Evolutionary conservation across 2,329 filamentous ascomycete species (phyloP).

Genomic region (Penicillium janthinellum): DNA sequence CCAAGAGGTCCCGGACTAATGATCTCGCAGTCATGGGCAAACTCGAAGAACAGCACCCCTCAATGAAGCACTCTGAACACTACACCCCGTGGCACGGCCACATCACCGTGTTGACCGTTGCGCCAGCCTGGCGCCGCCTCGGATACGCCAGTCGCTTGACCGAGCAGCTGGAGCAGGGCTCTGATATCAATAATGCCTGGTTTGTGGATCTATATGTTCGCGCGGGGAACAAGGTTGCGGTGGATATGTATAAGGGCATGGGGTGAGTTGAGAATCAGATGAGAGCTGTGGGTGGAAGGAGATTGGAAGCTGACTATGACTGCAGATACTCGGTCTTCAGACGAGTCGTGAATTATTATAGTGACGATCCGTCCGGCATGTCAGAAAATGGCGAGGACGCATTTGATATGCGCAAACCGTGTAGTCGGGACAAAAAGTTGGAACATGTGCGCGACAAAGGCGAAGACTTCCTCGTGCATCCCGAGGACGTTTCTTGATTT

Average conservation of each 20-base stretch:
- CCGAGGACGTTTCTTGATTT: slow-evolving; percentile 72
- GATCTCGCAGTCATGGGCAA: slow-evolving; percentile 82
- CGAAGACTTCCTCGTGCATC: slow-evolving; percentile 73
- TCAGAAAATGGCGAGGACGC: slow-evolving; percentile 72
- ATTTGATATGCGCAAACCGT: slow-evolving; percentile 93
- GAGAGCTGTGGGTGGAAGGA: neutral
- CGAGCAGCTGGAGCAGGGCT: slow-evolving; percentile 76
- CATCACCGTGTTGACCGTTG: slow-evolving; percentile 92
- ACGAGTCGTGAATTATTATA: slow-evolving; percentile 89
- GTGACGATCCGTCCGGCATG: slow-evolving; percentile 71
- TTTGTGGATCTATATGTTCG: slow-evolving; percentile 96
- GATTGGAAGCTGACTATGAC: slow-evolving; percentile 4
- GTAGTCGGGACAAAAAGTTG: slow-evolving; percentile 74
- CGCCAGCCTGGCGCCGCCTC: slow-evolving; percentile 79
- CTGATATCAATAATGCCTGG: slow-evolving; percentile 82
- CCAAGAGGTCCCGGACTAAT: slow-evolving; percentile 3
- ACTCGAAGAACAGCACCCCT: slow-evolving; percentile 80
- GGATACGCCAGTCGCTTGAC: slow-evolving; percentile 85
- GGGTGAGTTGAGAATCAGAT: slow-evolving; percentile 56
- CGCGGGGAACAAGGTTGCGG: slow-evolving; percentile 82
- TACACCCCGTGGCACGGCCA: slow-evolving; percentile 99
- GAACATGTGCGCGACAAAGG: slow-evolving; percentile 81
- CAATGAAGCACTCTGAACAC: slow-evolving; percentile 74
- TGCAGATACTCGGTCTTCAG: slow-evolving; percentile 76
- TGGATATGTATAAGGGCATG: slow-evolving; percentile 84